Evolutionary conservation across 1,284 basidiomycete genomes (phyloP).

Genomic region (Bothia castanella): DNA sequence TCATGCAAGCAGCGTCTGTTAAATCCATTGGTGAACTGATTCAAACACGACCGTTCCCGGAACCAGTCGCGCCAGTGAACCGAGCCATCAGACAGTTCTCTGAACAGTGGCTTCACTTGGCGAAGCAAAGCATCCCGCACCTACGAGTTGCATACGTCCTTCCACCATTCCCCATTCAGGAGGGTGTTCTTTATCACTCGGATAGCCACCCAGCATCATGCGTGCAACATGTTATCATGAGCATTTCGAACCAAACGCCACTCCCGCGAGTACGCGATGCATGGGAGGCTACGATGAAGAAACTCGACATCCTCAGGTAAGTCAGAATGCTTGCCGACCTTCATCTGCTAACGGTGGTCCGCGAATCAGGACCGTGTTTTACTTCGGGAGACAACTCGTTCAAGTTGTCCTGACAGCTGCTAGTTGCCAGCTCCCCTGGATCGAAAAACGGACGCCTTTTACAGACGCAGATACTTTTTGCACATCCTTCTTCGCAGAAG

Average conservation of each 20-base stretch:
- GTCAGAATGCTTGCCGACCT: conserved; percentile 7
- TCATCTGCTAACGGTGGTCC: conserved; percentile 1
- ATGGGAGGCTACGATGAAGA: conserved; percentile 36
- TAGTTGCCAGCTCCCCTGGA: conserved; percentile 30
- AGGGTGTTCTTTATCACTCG: conserved; percentile 47
- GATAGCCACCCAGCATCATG: conserved; percentile 39
- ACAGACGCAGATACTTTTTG: conserved; percentile 26
- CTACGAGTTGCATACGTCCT: conserved; percentile 35
- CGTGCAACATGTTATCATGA: conserved; percentile 46
- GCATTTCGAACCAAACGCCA: conserved; percentile 25
- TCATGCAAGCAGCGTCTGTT: conserved; percentile 41
- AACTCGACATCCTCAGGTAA: conserved; percentile 43
- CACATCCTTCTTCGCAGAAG: conserved; percentile 32
- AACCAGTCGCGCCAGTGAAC: conserved; percentile 9
- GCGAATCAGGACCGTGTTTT: conserved; percentile 41
- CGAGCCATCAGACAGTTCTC: conserved; percentile 27
- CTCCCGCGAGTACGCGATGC: conserved; percentile 30
- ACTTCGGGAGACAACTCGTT: conserved; percentile 39
- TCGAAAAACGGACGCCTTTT: conserved; percentile 13
- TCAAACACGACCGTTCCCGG: neutral
- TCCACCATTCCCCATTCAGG: conserved; percentile 48
- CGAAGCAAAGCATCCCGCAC: conserved; percentile 25
- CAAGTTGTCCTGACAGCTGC: conserved; percentile 40
- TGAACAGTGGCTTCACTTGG: conserved; percentile 27
- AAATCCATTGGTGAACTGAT: conserved; percentile 33